These are phyloP conservation scores for Cupressus sempervirens DNA, from an alignment of 75 land plant genomes.

Conservation along the genomic window DNA sequence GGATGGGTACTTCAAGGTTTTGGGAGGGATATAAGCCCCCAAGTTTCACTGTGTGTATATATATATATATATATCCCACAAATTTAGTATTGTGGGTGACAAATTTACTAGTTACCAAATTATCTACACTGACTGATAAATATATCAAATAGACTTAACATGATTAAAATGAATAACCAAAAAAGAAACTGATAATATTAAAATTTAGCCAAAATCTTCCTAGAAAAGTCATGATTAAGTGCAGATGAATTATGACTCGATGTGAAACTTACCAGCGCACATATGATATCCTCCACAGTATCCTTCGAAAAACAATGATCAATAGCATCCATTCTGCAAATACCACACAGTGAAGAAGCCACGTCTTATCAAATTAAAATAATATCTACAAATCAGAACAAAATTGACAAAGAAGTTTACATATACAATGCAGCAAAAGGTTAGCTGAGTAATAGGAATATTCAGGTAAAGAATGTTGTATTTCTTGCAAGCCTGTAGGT, in stretches of 20 bases:
- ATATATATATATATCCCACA: neutral
- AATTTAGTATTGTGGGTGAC: neutral
- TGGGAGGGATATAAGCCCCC: no score
- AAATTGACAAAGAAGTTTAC: neutral
- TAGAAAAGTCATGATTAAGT: neutral
- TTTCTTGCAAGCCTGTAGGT: no score
- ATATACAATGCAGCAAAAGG: no score
- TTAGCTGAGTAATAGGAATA: no score
- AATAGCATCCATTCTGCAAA: slow-evolving; percentile 54
- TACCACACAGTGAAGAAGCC: neutral
- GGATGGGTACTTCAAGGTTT: no score
- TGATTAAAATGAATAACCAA: neutral
- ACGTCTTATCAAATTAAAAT: neutral
- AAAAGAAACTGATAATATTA: neutral
- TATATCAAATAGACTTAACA: neutral
- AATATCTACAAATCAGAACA: neutral
- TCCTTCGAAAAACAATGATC: slow-evolving; percentile 71
- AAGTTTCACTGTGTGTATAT: no score
- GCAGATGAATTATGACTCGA: neutral
- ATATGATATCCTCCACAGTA: slow-evolving; percentile 80
- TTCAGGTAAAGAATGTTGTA: no score
- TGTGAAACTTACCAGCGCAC: slow-evolving; percentile 53
- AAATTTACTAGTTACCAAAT: neutral
- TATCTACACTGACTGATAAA: neutral
- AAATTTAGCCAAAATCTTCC: neutral